Evolutionary conservation across 805 yeast genomes (phyloP), one percentile per base, ranked within the genome.

Genomic region (Yarrowia osloensis): DNA sequence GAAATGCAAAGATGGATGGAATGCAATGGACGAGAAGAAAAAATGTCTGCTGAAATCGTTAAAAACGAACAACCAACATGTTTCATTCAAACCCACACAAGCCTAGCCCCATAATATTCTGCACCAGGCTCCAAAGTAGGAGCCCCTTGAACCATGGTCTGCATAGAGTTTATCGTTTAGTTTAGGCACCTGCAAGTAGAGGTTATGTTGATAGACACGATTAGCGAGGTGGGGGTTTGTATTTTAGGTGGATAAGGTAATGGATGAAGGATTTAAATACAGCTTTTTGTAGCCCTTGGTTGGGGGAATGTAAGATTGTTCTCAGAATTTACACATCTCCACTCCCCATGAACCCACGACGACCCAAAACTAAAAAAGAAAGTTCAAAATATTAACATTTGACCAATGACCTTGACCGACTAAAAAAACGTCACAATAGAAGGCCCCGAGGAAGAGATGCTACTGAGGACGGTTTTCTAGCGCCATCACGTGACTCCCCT

Each of bases 81-180:
- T 50, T 50, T 50, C 57, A 50, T 22, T 50, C 40, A 21, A 21
- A 50, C 57, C 29, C 57, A 31, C 40, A 13, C 24, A 31, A 19
- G 57, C 22, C 55, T 50, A 50, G 40, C 37, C 39, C 57, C 57
- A 50, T 50, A 50, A 50, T 50, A 50, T 29, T 50, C 40, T 50
- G 57, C 57, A 50, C 57, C 12, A 3, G 22, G 50, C 22, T 21
- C 39, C 55, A 29, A 49, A 31, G 55, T 50, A 50, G 57, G 54
- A 50, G 40, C 57, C 57, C 57, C 57, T 50, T 50, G 15, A 50
- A 50, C 40, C 40, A 21, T 31, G n/a, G 21, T 4, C 31, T 2
- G 50, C 50, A 8, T 46, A 3, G 33, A 33, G 57, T 50, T n/a
- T 50, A 33, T 31, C 40, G 40, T 21, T 50, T 50, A 50, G 40